Evolutionary conservation across 2,329 filamentous ascomycete genomes (phyloP).

Genomic region (Trichoderma breve): DNA sequence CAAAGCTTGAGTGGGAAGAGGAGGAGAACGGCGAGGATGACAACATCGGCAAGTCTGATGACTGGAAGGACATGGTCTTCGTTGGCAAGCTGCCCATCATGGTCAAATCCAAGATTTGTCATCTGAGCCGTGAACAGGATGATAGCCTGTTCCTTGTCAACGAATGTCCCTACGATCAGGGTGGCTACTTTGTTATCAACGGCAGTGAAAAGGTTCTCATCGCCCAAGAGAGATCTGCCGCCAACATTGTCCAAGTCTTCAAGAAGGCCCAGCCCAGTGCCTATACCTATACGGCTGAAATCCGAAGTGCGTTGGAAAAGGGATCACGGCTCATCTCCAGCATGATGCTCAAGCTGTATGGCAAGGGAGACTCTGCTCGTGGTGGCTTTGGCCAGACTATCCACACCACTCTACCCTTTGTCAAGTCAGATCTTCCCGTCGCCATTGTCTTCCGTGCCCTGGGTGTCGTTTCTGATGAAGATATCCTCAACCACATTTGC

Average conservation of each 20-base stretch:
- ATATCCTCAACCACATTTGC: slow-evolving; percentile 96
- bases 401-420: slow-evolving; percentile 86
- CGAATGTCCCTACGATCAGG: slow-evolving; percentile 97
- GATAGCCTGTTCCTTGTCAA: slow-evolving; percentile 87
- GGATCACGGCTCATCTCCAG: slow-evolving; percentile 93
- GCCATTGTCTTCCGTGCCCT: slow-evolving; percentile 94
- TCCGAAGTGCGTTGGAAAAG: slow-evolving; percentile 93
- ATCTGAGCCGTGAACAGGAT: slow-evolving; percentile 78
- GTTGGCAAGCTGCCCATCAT: slow-evolving; percentile 96
- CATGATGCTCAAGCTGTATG: slow-evolving; percentile 84
- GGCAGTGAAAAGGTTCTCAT: slow-evolving; percentile 98
- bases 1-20: slow-evolving; percentile 59
- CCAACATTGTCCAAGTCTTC: slow-evolving; percentile 99
- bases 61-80: slow-evolving; percentile 72
- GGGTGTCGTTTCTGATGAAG: slow-evolving; percentile 94
- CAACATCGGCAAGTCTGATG: slow-evolving; percentile 51
- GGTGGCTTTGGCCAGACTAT: slow-evolving; percentile 84
- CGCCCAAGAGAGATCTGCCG: slow-evolving; percentile 93
- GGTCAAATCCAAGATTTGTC: slow-evolving; percentile 96
- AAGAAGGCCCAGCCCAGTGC: slow-evolving; percentile 93
- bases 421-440: slow-evolving; percentile 90
- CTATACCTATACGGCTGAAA: slow-evolving; percentile 91
- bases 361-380: slow-evolving; percentile 75
- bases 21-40: slow-evolving; percentile 52
- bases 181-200: slow-evolving; percentile 99